These are phyloP conservation scores for Paramecium primaurelia DNA, from an alignment of 73 alveolate genomes.

Conservation along the genomic window DNA sequence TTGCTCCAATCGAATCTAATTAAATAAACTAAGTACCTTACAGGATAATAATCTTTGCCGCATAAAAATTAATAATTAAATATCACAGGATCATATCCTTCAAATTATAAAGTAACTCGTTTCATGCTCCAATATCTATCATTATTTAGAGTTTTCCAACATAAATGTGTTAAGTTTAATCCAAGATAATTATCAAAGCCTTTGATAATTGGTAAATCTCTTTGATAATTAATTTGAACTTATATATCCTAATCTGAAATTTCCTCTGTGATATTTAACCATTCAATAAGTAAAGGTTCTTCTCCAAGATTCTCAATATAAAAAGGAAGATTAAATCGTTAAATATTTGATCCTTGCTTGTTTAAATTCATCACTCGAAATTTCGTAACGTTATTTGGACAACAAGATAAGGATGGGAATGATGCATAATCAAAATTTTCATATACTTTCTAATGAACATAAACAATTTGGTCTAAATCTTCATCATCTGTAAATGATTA, in stretches of 20 bases:
- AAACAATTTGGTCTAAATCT: background rate
- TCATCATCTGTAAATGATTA: background rate
- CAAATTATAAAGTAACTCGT: background rate
- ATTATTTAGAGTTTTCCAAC: background rate
- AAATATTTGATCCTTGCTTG: background rate
- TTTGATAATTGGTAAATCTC: background rate
- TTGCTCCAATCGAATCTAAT: constrained; percentile 46
- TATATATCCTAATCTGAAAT: background rate
- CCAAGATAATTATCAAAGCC: background rate
- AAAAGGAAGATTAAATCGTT: constrained; percentile 16
- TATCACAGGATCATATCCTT: background rate
- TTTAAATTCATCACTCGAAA: background rate
- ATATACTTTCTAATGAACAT: background rate
- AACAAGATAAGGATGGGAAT: constrained; percentile 32
- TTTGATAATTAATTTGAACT: background rate
- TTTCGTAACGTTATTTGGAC: background rate
- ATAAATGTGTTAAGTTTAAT: background rate
- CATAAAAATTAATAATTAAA: constrained; percentile 20
- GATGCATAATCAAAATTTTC: background rate
- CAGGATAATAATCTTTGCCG: constrained; percentile 7
- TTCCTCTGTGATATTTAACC: background rate
- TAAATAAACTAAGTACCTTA: background rate
- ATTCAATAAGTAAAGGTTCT: background rate
- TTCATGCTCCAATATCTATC: constrained; percentile 12
- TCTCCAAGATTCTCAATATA: background rate